Conservation (phyloP, 2,329 filamentous ascomycete genomes). For the Aspergillus fumigatus region DNA sequence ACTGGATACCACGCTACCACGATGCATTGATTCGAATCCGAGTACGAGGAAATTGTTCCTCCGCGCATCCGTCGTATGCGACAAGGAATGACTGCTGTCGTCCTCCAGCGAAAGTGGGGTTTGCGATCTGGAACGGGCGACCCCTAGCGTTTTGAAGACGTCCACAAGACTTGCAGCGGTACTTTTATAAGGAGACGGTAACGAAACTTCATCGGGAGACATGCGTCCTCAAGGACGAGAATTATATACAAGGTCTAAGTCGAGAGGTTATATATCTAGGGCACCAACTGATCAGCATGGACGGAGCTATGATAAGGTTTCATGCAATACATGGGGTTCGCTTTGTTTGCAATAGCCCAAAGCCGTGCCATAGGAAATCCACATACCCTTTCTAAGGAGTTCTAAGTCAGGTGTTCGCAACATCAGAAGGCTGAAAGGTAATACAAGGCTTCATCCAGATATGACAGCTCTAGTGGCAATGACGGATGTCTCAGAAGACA, state of each 20-base stretch:
- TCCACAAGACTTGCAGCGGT: conserved; percentile 38
- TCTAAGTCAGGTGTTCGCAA: conserved; percentile 4
- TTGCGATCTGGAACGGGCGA: conserved; percentile 35
- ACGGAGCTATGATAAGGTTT: conserved; percentile 4
- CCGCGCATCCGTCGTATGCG: conserved; percentile 30
- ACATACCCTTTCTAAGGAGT: conserved; percentile 13
- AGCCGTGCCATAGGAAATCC: not conserved
- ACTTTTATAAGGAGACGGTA: conserved; percentile 31
- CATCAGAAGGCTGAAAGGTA: conserved; percentile 7
- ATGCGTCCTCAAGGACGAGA: conserved; percentile 29
- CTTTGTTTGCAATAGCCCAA: not conserved
- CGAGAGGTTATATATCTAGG: conserved; percentile 17
- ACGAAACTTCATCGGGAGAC: conserved; percentile 41
- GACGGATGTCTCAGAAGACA: not conserved
- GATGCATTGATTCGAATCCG: conserved; percentile 40
- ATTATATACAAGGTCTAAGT: conserved; percentile 12
- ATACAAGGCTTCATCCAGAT: conserved; percentile 10
- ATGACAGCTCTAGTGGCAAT: conserved; percentile 3
- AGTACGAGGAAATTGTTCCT: conserved; percentile 28
- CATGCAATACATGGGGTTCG: conserved; percentile 5
- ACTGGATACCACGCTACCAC: conserved; percentile 35
- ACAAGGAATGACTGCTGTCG: conserved; percentile 28
- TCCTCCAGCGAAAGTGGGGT: conserved; percentile 32
- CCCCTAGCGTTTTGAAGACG: conserved; percentile 41
- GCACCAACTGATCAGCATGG: conserved; percentile 9